These are phyloP conservation scores for Fusarium kyushuense DNA, from an alignment of 2,329 filamentous ascomycete species.

Conservation along the genomic window DNA sequence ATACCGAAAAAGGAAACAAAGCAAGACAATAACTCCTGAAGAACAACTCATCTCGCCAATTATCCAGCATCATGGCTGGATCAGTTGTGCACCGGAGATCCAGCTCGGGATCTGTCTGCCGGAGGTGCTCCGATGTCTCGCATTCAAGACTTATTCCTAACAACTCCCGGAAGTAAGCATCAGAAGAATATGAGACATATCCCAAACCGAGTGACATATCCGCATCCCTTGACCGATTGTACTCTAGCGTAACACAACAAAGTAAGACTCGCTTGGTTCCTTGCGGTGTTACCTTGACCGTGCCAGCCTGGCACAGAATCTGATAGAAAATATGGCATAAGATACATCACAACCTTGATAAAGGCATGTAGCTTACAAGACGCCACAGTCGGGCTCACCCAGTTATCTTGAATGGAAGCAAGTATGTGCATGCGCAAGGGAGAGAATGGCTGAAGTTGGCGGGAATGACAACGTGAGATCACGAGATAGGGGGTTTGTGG, in stretches of 20 bases:
- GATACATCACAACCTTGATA: conserved; percentile 3
- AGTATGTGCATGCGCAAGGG: conserved; percentile 29
- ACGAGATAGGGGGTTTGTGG: conserved; percentile 37
- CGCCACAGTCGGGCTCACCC: conserved; percentile 12
- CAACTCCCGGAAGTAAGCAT: conserved; percentile 18
- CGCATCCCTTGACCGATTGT: conserved; percentile 12
- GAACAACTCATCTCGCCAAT: conserved; percentile 24
- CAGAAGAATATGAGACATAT: conserved; percentile 14
- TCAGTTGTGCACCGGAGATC: conserved; percentile 7
- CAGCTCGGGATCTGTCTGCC: conserved; percentile 17
- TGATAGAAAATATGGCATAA: conserved; percentile 18
- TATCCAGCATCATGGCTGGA: conserved; percentile 26
- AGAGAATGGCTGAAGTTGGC: conserved; percentile 9
- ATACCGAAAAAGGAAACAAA: conserved; percentile 17
- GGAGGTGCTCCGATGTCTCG: conserved; percentile 18
- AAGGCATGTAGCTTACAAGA: conserved; percentile 22
- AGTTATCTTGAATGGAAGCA: conserved; percentile 31
- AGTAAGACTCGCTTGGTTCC: conserved; percentile 36
- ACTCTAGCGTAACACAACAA: conserved; percentile 25
- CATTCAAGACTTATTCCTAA: conserved; percentile 21
- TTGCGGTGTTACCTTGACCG: conserved; percentile 33
- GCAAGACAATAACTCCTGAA: conserved; percentile 28
- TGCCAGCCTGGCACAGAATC: conserved; percentile 30
- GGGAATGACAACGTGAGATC: conserved; percentile 43
- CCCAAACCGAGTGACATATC: conserved; percentile 6